Evolutionary conservation across 345 rosid species (phyloP).

Genomic region (Acer yangbiense): DNA sequence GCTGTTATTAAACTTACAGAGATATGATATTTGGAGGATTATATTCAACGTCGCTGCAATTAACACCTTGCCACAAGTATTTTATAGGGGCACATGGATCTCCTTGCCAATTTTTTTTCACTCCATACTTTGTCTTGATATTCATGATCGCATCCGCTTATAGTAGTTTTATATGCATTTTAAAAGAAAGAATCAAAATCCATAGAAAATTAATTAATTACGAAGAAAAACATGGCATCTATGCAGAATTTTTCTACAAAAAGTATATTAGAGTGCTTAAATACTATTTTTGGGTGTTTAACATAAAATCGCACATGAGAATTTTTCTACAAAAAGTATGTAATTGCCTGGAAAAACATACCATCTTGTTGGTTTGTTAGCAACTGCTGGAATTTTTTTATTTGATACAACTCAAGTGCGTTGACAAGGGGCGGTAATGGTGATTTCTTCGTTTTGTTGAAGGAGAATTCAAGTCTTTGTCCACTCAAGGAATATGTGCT

Average conservation of each 20-base stretch:
- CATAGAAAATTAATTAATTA: too few relatives aligned
- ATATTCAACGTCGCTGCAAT: conserved; percentile 31
- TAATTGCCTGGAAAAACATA: not conserved
- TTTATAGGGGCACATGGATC: conserved; percentile 54
- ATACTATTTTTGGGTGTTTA: too few relatives aligned
- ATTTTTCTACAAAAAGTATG: too few relatives aligned
- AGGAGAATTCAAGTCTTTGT: not conserved
- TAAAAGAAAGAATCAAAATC: too few relatives aligned
- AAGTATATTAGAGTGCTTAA: too few relatives aligned
- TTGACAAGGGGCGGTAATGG: not conserved
- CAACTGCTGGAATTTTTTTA: not conserved
- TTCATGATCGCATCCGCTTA: conserved; percentile 37
- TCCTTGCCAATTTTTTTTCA: conserved; percentile 58
- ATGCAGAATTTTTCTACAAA: too few relatives aligned
- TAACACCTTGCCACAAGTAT: conserved; percentile 54
- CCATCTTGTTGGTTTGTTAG: conserved; percentile 7
- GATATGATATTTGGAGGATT: conserved; percentile 32
- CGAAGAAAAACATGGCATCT: too few relatives aligned
- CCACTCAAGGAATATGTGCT: not conserved
- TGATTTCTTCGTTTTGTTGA: not conserved
- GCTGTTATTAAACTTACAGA: conserved; percentile 23
- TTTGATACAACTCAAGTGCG: not conserved
- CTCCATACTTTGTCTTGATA: conserved; percentile 32
- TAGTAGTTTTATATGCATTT: too few relatives aligned
- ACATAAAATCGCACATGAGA: too few relatives aligned